These are phyloP conservation scores for Mycena belliarum DNA, from an alignment of 768 basidiomycete species.

Conservation along the genomic window DNA sequence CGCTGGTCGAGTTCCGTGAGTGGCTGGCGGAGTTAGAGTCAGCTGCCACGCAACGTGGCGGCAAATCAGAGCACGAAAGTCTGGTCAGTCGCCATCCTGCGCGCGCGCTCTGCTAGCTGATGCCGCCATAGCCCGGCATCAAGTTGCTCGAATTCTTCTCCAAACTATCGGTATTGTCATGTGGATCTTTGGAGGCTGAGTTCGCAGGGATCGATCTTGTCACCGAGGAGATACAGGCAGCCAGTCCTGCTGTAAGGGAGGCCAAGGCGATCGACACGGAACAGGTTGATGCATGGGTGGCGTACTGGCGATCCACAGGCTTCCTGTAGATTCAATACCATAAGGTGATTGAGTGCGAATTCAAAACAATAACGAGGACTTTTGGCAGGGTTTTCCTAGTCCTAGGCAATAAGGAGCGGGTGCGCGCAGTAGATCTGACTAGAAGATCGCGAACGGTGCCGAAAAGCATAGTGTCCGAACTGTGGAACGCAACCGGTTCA, in stretches of 20 bases:
- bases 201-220: constrained; percentile 29
- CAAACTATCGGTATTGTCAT: background rate
- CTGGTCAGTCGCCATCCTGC: constrained; percentile 16
- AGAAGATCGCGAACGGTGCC: no score
- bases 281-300: background rate
- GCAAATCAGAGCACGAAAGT: constrained; percentile 2
- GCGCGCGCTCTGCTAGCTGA: background rate
- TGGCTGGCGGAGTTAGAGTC: constrained; percentile 25
- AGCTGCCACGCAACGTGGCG: background rate
- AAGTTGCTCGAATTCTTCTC: constrained; percentile 38
- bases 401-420: no score
- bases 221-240: constrained; percentile 28
- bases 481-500: no score
- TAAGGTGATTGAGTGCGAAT: no score
- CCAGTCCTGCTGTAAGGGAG: constrained; percentile 21
- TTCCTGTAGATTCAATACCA: background rate
- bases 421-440: no score
- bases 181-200: constrained; percentile 6
- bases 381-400: no score
- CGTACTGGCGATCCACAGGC: background rate
- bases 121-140: constrained; percentile 33
- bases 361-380: no score
- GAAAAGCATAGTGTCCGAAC: no score
- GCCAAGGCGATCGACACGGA: background rate
- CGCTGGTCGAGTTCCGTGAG: constrained; percentile 22